phyloP scores from a whole-genome alignment of 2,329 filamentous ascomycete genomes.

The Dryadomyces quercus-mongolicae region DNA sequence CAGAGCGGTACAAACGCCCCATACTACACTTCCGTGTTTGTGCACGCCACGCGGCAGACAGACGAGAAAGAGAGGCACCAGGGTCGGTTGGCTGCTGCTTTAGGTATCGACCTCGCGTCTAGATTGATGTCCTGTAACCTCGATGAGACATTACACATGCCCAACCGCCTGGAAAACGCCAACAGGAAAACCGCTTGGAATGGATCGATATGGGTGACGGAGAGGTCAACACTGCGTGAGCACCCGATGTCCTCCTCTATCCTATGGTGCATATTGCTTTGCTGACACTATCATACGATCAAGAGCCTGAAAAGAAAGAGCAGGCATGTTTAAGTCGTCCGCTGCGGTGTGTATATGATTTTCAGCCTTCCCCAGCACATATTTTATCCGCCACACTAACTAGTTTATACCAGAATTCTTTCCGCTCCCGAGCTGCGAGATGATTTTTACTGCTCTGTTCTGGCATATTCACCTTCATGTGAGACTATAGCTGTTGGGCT shows the following conservation, averaged over 20 bases:
- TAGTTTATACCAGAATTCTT: conserved; percentile 68
- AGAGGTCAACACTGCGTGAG: conserved; percentile 13
- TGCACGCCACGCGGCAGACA: conserved; percentile 24
- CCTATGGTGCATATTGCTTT: neutral
- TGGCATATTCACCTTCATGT: conserved; percentile 69
- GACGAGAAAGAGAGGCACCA: conserved; percentile 60
- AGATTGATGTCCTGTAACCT: conserved; percentile 47
- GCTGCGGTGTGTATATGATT: conserved; percentile 50
- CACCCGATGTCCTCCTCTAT: neutral
- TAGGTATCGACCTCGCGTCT: conserved; percentile 62
- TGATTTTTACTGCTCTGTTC: conserved; percentile 87
- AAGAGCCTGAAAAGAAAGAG: conserved; percentile 4
- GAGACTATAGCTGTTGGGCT: conserved; percentile 76
- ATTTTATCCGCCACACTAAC: conserved; percentile 18
- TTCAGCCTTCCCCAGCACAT: neutral
- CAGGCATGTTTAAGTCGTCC: conserved; percentile 25
- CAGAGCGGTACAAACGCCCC: conserved; percentile 63
- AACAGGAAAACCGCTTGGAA: conserved; percentile 27
- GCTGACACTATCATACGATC: neutral
- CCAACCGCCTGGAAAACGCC: no score
- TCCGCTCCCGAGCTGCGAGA: conserved; percentile 83
- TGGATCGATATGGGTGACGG: conserved; percentile 27
- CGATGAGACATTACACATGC: neutral
- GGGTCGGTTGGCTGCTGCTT: conserved; percentile 62
- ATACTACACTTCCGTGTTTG: conserved; percentile 42